Percentiles rank a stretch among this genome's conserved stretches.
Conservation (phyloP, 345 rosid genomes). For the Populus simonii region DNA sequence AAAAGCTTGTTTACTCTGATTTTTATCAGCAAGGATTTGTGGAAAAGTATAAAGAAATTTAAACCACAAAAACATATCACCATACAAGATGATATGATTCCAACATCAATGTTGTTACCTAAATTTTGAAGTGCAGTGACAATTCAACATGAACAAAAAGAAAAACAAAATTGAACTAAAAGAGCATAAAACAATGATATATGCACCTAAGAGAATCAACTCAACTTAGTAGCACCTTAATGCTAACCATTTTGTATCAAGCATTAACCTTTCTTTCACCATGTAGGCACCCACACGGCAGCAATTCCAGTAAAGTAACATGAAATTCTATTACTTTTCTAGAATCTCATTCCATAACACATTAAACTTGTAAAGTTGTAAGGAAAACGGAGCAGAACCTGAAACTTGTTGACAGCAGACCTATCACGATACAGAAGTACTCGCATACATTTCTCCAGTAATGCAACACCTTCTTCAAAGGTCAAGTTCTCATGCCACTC, state of each 20-base stretch:
- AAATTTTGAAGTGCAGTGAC: background rate
- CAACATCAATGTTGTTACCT: background rate
- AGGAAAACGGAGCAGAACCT: conserved; percentile 44
- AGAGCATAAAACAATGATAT: background rate
- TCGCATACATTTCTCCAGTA: conserved; percentile 97
- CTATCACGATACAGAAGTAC: conserved; percentile 96
- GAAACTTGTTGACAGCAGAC: conserved; percentile 93
- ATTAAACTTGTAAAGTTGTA: background rate
- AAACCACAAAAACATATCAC: background rate
- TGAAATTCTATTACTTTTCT: background rate
- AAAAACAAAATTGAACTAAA: background rate
- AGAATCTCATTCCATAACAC: background rate
- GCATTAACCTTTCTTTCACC: background rate
- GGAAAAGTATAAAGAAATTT: background rate
- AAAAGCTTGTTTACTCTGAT: background rate
- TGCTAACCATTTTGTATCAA: background rate
- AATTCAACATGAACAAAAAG: background rate
- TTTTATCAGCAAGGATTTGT: background rate
- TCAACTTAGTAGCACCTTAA: background rate
- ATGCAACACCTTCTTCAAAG: conserved; percentile 85
- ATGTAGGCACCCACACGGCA: background rate
- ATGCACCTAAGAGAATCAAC: background rate
- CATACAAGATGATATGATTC: background rate
- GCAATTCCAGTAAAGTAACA: background rate
- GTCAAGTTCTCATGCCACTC: conserved; percentile 90